Base-by-base conservation (phyloP, 176 grass and related monocot genomes). In the Guadua angustifolia region DNA sequence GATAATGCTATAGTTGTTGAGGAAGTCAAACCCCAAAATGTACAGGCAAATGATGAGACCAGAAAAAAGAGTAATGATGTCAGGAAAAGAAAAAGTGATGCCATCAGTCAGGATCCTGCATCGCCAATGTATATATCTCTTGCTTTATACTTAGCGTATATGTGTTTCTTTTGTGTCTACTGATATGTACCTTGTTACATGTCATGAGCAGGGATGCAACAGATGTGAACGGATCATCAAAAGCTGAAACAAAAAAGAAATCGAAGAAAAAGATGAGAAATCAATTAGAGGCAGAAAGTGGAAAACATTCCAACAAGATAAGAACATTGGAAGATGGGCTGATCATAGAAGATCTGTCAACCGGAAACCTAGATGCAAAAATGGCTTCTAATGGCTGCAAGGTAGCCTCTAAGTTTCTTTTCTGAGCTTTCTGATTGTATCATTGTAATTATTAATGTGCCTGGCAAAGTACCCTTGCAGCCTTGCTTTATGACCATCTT, bases 331-430 rank as follows among this genome's bases (percentile, higher is more conserved):
- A 86, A 33, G 91, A 89, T 82, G 93, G 91, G 17, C 77, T 95
- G 87, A 74, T 82, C n/a, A 75, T 98, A 74, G 95, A 98, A 87
- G 89, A 98, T 82, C 66, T 98, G 14, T 90, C 85, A 40, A 88
- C 83, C 69, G 87, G 85, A 42, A 91, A 88, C n/a, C 56, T 67
- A 55, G 91, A 95, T 81, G 93, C 85, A 17, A 88, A 91, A 88
- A 84, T 82, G 85, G 93, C 95, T 85, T 86, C 87, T 80, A 82
- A 81, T 64, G 95, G 95, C 40, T 80, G 64, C 68, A 98, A 92
- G 89, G 95, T 95, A 86, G 2, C 40, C 38, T 40, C 55, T 7
- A 29, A 45, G 10, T 43, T 65, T 56, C 47, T 22, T 82, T 19
- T 21, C 33, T 53, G 18, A 80, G 18, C 47, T 57, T 59, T 82